A percentile compares a stretch with the other conserved stretches of the same genome.
These are phyloP conservation scores for Aspergillus fructus DNA, from an alignment of 2,329 filamentous ascomycete species.

Conservation along the genomic window DNA sequence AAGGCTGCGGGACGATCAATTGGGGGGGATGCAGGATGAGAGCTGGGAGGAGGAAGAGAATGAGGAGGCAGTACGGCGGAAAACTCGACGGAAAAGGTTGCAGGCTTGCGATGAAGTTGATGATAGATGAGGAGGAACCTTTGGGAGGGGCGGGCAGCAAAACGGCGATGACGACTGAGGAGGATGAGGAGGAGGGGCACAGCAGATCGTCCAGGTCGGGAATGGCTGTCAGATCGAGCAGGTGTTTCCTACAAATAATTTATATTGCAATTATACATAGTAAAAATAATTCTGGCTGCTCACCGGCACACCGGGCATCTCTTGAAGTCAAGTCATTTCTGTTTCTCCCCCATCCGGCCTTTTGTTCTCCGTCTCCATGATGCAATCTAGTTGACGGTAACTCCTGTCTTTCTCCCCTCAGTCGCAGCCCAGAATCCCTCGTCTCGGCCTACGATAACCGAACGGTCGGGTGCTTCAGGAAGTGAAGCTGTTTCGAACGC, in stretches of 20 bases:
- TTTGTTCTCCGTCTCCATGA: conserved; percentile 3
- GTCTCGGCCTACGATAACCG: conserved; percentile 11
- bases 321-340: conserved; percentile 5
- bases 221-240: background rate
- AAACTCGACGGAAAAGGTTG: background rate
- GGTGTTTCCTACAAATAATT: background rate
- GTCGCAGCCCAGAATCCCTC: background rate
- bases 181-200: background rate
- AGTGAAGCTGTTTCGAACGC: background rate
- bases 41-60: background rate
- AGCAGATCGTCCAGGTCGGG: background rate
- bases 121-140: background rate
- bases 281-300: background rate
- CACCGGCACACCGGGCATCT: conserved; percentile 18
- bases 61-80: background rate
- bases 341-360: conserved; percentile 4
- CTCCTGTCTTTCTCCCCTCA: background rate
- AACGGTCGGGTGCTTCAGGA: conserved; percentile 20
- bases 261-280: background rate
- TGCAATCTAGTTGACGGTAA: background rate
- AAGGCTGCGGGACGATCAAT: conserved; percentile 12
- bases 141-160: background rate
- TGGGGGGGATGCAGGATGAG: background rate
- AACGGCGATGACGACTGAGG: background rate
- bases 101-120: background rate